Base-by-base conservation (phyloP, 495 filamentous ascomycete genomes). In the Halenospora varia region DNA sequence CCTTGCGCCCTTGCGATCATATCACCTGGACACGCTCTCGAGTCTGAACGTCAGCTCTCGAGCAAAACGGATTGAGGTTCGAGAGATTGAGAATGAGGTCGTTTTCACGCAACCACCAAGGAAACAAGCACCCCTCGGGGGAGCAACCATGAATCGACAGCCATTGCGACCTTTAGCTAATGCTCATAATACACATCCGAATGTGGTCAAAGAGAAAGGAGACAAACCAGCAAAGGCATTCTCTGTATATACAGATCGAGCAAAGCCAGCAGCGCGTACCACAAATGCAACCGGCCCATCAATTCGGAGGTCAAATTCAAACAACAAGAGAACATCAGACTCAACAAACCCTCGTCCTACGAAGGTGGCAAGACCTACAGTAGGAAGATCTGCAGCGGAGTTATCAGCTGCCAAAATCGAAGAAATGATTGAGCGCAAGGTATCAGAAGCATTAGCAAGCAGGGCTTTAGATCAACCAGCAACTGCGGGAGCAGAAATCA, bases 41-140 rank as follows among this genome's bases (percentile, higher is more conserved):
- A 95, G 90, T 55, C 77, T 98, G 41, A 97, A 95, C 65, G 94
- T 98, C 59, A 93, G 92, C 63, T 97, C 94, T 47, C 81, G 94
- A 20, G 96, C 94, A 26, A 96, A 96, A 76, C 91, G 95, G 67
- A 97, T 98, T 59, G 93, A 98, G 69, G 86, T 96, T 9, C 85
- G 89, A 55, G 93, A 96, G 66, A 85, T 96, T 41, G 92, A 97
- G 68, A 96, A 97, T 66, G 90, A 95, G 64, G 85, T 92, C 0
- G 82, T 95, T 22, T 91, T 87, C 74, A 89, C 88, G 63, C 84
- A 86, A 13, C 82, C 82, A 19, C 81, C 83, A 3, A 79, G 84
- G 48, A 70, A 74, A 18, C 79, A 75, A 26, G 53, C 74, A 2
- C 77, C 82, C 0, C 59, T 80, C 9, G 60, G 74, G 6, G 77